These are phyloP conservation scores for Neurospora sp. DNA, from an alignment of 495 filamentous ascomycete genomes.

Conservation along the genomic window DNA sequence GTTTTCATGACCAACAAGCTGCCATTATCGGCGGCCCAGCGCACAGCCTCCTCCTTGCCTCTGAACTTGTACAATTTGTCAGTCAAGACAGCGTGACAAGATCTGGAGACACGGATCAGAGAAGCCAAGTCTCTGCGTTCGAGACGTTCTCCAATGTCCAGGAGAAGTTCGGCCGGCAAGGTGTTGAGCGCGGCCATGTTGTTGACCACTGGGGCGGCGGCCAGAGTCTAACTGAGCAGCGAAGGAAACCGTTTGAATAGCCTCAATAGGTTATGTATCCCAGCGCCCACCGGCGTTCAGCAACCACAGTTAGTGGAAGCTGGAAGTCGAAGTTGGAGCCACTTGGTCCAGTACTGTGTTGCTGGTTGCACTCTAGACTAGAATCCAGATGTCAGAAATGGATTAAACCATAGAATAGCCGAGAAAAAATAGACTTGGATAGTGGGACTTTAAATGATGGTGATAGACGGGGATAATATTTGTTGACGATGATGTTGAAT, in stretches of 20 bases:
- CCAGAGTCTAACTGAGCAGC: background rate
- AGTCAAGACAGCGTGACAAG: background rate
- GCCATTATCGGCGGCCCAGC: background rate
- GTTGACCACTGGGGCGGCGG: background rate
- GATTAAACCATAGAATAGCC: background rate
- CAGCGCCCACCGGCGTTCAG: background rate
- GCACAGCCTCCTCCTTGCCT: background rate
- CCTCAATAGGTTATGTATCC: background rate
- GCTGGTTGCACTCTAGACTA: background rate
- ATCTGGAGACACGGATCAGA: background rate
- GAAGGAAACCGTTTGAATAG: background rate
- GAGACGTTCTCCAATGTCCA: constrained; percentile 2
- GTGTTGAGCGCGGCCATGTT: background rate
- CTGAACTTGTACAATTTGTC: background rate
- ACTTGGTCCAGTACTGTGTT: background rate
- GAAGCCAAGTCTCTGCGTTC: background rate
- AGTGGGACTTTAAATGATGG: background rate
- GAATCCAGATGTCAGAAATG: background rate
- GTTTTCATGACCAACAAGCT: background rate
- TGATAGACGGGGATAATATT: background rate
- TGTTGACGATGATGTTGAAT: background rate
- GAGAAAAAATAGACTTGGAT: background rate
- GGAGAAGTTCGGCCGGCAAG: constrained; percentile 4
- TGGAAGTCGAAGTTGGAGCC: background rate
- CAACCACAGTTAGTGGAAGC: background rate